These are phyloP conservation scores for Larix sibirica DNA, from an alignment of 83 land plant genomes.

Conservation along the genomic window DNA sequence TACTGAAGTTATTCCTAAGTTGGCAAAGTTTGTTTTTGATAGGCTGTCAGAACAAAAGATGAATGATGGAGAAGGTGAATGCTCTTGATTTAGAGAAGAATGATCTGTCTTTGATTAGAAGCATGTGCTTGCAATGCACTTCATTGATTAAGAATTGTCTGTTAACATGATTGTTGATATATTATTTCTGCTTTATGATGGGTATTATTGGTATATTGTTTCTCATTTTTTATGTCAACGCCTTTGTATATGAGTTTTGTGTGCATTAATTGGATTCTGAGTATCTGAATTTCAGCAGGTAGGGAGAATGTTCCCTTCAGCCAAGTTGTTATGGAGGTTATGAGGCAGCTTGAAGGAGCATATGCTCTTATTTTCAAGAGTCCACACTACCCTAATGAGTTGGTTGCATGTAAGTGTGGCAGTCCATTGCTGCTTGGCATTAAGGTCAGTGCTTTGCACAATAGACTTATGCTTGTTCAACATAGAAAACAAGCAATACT, in stretches of 20 bases:
- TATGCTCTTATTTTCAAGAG: conserved; percentile 98
- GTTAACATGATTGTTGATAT: no score
- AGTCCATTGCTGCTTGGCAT: conserved; percentile 95
- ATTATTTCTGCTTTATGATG: no score
- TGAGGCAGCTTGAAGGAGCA: conserved; percentile 99
- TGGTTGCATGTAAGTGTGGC: conserved; percentile 97
- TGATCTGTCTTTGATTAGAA: background rate
- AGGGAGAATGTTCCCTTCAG: conserved; percentile 66
- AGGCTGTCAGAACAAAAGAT: conserved; percentile 28
- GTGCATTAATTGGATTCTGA: conserved; percentile 4
- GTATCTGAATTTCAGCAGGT: conserved; percentile 38
- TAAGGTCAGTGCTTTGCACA: conserved; percentile 61
- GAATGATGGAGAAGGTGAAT: conserved; percentile 15
- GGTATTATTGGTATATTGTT: no score
- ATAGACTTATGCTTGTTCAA: background rate
- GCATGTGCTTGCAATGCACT: background rate
- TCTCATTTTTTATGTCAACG: background rate
- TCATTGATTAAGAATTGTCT: no score
- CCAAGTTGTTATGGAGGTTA: conserved; percentile 95
- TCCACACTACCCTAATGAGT: conserved; percentile 91
- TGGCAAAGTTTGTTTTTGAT: conserved; percentile 55
- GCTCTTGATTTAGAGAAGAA: background rate
- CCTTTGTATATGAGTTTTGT: background rate
- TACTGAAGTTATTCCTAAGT: conserved; percentile 60
- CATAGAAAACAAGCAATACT: background rate